Percentiles rank a stretch among this genome's conserved stretches.
phyloP scores from a whole-genome alignment of 495 filamentous ascomycete genomes.

The Aspergillus bertholletiae region DNA sequence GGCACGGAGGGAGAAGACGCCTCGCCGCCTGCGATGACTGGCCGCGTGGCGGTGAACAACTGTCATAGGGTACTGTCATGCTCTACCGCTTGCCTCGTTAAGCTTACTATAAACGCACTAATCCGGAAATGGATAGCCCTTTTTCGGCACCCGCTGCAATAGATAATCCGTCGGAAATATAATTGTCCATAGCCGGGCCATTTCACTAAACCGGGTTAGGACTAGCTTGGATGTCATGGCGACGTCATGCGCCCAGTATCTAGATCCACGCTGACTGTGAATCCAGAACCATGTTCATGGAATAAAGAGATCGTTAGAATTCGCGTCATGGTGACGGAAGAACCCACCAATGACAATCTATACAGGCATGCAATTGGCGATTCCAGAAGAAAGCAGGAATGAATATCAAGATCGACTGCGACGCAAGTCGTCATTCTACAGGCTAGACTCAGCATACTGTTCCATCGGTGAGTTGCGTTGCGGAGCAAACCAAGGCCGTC shows the following conservation, averaged over 20 bases:
- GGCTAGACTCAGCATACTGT: too few relatives aligned
- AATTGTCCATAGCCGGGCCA: background rate
- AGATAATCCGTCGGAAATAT: conserved; percentile 8
- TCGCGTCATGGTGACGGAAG: background rate
- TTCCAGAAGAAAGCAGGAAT: too few relatives aligned
- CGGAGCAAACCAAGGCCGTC: background rate
- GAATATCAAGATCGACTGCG: too few relatives aligned
- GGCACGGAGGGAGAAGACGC: conserved; percentile 1
- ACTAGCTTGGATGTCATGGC: conserved; percentile 1
- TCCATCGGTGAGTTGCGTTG: background rate
- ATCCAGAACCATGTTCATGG: too few relatives aligned
- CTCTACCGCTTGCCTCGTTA: conserved; percentile 11
- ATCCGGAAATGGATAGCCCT: too few relatives aligned
- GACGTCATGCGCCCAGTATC: background rate
- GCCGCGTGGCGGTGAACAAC: conserved; percentile 15
- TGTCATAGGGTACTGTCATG: conserved; percentile 7
- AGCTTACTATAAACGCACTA: background rate
- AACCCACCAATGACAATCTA: too few relatives aligned
- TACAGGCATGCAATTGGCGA: too few relatives aligned
- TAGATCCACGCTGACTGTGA: background rate
- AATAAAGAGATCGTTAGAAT: too few relatives aligned
- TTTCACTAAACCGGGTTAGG: background rate
- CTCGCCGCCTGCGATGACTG: conserved; percentile 3
- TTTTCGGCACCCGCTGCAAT: conserved; percentile 5
- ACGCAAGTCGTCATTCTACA: too few relatives aligned